phyloP scores from a whole-genome alignment of 2,329 filamentous ascomycete species.

The Parafenestella ontariensis region DNA sequence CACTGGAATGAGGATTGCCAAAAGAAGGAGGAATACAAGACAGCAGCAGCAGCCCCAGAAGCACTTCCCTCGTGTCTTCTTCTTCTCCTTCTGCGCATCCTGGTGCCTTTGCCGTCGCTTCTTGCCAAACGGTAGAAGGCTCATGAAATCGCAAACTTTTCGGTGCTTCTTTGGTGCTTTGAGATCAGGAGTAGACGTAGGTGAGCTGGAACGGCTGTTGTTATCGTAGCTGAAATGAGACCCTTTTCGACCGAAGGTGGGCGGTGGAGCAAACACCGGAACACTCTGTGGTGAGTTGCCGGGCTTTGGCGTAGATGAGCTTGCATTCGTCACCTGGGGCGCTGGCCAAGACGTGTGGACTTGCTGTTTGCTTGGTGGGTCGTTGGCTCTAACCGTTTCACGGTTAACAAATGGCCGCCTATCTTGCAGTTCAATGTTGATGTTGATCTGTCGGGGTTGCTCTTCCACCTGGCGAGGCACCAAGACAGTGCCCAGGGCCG shows the following conservation, averaged over 20 bases:
- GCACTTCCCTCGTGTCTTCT: slow-evolving; percentile 41
- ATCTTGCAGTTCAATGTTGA: slow-evolving; percentile 44
- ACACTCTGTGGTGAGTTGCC: slow-evolving; percentile 23
- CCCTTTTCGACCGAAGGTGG: slow-evolving; percentile 30
- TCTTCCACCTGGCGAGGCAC: slow-evolving; percentile 41
- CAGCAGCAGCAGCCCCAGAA: slow-evolving; percentile 48
- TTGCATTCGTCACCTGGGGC: slow-evolving; percentile 15
- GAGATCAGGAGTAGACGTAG: slow-evolving; percentile 26
- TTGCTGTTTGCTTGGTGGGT: slow-evolving; percentile 23
- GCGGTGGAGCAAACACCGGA: slow-evolving; percentile 43
- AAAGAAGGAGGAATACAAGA: slow-evolving; percentile 41
- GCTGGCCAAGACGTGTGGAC: slow-evolving; percentile 26
- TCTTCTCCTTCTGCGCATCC: slow-evolving; percentile 36
- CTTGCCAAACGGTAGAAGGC: slow-evolving; percentile 29
- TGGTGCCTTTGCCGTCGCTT: slow-evolving; percentile 20
- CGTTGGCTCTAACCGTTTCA: slow-evolving; percentile 22
- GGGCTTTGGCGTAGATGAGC: slow-evolving; percentile 12
- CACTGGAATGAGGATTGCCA: slow-evolving; percentile 51
- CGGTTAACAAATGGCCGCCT: slow-evolving; percentile 23
- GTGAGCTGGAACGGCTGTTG: slow-evolving; percentile 34
- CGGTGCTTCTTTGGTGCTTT: slow-evolving; percentile 40
- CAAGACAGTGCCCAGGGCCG: slow-evolving; percentile 42
- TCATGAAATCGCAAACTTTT: slow-evolving; percentile 38
- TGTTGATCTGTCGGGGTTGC: slow-evolving; percentile 32
- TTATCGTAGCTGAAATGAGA: slow-evolving; percentile 37